Percentiles rank a stretch among this genome's conserved stretches.
Evolutionary conservation across 2,329 filamentous ascomycete species (phyloP).

Genomic region (Pseudogymnoascus sp.): DNA sequence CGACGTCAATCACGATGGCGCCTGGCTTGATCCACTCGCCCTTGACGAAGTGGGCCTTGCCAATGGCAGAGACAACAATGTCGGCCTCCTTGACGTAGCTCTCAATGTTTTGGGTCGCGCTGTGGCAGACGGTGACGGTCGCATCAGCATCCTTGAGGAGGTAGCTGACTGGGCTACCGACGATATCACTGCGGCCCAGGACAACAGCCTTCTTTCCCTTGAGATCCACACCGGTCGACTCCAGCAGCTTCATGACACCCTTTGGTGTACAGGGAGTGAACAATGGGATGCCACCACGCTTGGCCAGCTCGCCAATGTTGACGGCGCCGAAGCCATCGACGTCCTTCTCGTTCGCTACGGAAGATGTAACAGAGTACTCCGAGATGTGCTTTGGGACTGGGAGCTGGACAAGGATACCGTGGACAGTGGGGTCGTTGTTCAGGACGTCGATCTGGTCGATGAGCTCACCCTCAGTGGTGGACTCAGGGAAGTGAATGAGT

Average conservation of each 20-base stretch:
- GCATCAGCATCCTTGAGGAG: constrained; percentile 91
- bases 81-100: constrained; percentile 76
- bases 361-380: constrained; percentile 82
- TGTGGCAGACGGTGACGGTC: constrained; percentile 94
- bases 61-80: constrained; percentile 86
- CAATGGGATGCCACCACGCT: constrained; percentile 79
- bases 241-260: constrained; percentile 87
- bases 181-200: constrained; percentile 90
- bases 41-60: constrained; percentile 77
- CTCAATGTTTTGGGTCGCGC: constrained; percentile 67
- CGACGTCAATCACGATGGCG: constrained; percentile 93
- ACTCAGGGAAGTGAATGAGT: constrained; percentile 72
- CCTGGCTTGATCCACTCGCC: constrained; percentile 94
- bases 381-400: constrained; percentile 84
- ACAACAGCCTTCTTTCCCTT: constrained; percentile 91
- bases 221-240: constrained; percentile 74
- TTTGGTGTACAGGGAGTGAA: constrained; percentile 96
- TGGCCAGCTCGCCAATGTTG: constrained; percentile 95
- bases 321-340: constrained; percentile 91
- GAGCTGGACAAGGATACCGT: constrained; percentile 90
- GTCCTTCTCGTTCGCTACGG: constrained; percentile 89
- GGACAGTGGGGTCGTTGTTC: constrained; percentile 79
- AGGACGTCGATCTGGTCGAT: constrained; percentile 70
- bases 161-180: constrained; percentile 94
- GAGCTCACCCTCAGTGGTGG: constrained; percentile 76